Conservation (phyloP, 148 eudicot species). For the Nyssa sinensis region DNA sequence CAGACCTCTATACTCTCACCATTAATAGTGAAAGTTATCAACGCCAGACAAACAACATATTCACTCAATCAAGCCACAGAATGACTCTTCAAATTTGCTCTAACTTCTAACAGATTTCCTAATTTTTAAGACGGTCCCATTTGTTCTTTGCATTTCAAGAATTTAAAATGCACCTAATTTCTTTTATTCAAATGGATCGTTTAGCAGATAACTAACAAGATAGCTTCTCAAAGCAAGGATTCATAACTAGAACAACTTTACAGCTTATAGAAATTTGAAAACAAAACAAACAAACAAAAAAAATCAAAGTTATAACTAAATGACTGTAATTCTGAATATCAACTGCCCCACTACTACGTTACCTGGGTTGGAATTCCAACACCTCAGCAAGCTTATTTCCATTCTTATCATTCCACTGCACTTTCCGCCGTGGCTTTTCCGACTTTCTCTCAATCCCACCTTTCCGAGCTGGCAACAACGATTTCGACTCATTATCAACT, state of each 20-base stretch:
- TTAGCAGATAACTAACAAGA: background rate
- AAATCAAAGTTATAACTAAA: background rate
- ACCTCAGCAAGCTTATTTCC: constrained; percentile 80
- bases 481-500: constrained; percentile 42
- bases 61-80: no score
- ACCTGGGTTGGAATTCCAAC: constrained; percentile 83
- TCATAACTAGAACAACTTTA: background rate
- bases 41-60: background rate
- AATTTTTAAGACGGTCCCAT: background rate
- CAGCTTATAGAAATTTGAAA: background rate
- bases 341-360: constrained; percentile 13
- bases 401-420: constrained; percentile 81
- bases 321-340: no score
- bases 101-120: background rate
- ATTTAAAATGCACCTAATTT: background rate
- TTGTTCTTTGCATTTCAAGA: background rate
- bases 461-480: constrained; percentile 39
- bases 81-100: background rate
- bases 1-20: background rate
- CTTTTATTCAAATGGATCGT: background rate
- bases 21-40: background rate
- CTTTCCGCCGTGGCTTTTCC: constrained; percentile 57
- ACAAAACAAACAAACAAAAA: background rate
- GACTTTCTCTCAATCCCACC: constrained; percentile 36
- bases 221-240: background rate